These are phyloP conservation scores for Graphiopsis chlorocephala DNA, from an alignment of 2,329 filamentous ascomycete genomes.

Conservation along the genomic window DNA sequence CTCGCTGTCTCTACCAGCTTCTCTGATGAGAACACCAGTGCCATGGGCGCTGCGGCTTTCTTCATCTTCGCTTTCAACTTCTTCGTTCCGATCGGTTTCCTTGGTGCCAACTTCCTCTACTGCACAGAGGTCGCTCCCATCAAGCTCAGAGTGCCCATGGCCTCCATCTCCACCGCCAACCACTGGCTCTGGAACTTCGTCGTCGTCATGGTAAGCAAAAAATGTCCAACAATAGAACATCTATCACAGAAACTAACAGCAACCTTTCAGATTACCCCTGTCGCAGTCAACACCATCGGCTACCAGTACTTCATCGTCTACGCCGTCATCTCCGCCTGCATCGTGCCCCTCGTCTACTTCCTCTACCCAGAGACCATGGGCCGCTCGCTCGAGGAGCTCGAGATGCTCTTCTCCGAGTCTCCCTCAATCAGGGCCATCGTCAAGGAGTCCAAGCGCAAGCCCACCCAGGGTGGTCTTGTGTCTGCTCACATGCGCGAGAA, in stretches of 20 bases:
- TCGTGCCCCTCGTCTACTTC: constrained; percentile 37
- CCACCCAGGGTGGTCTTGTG: constrained; percentile 12
- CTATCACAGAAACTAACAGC: background rate
- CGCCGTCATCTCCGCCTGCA: constrained; percentile 13
- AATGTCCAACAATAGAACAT: background rate
- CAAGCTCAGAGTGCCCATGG: constrained; percentile 29
- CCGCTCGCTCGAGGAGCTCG: constrained; percentile 41
- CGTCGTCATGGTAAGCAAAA: constrained; percentile 13
- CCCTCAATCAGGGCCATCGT: constrained; percentile 8
- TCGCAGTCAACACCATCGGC: constrained; percentile 18
- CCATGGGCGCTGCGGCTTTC: constrained; percentile 26
- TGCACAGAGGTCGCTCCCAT: constrained; percentile 35
- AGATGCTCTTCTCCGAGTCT: constrained; percentile 36
- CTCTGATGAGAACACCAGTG: constrained; percentile 16
- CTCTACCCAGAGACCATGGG: constrained; percentile 42
- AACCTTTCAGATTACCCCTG: constrained; percentile 32
- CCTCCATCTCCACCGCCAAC: constrained; percentile 13
- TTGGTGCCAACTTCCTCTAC: constrained; percentile 24
- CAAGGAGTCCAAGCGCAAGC: constrained; percentile 15
- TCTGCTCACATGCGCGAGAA: constrained; percentile 14
- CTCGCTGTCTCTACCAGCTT: constrained; percentile 54
- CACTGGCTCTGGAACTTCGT: constrained; percentile 36
- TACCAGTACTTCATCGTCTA: constrained; percentile 18
- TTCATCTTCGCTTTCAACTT: constrained; percentile 32
- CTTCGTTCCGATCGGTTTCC: constrained; percentile 30